A percentile compares a stretch with the other conserved stretches of the same genome.
Conservation (phyloP, 2,329 filamentous ascomycete genomes). For the Gyromitra esculenta region DNA sequence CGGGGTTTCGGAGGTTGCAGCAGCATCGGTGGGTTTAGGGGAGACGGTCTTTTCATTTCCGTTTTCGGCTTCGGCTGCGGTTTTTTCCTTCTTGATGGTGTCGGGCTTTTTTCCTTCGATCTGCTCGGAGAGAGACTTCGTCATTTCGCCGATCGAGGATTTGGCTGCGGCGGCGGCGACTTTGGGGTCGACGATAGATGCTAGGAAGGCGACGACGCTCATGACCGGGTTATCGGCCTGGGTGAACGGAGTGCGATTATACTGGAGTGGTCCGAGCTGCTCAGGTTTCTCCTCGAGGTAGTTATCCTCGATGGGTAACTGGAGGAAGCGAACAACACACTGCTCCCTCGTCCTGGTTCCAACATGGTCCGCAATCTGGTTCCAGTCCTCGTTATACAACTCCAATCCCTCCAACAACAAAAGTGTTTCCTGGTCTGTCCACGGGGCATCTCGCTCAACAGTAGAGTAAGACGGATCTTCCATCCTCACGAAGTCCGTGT, state of each 20-base stretch:
- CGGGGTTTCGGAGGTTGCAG: constrained; percentile 35
- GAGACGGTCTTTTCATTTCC: constrained; percentile 43
- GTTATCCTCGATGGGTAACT: constrained; percentile 96
- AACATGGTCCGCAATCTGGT: constrained; percentile 89
- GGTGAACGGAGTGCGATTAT: constrained; percentile 72
- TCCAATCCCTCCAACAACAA: constrained; percentile 90
- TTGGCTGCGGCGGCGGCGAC: constrained; percentile 91
- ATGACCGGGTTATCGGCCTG: constrained; percentile 96
- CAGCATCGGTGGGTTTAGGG: constrained; percentile 35
- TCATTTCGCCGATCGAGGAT: constrained; percentile 86
- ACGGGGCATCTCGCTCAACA: constrained; percentile 85
- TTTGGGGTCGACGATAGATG: constrained; percentile 86
- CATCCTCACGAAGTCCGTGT: constrained; percentile 84
- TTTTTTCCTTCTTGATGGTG: constrained; percentile 38
- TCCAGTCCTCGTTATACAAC: constrained; percentile 95
- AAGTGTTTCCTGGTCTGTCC: constrained; percentile 91
- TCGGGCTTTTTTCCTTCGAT: constrained; percentile 54
- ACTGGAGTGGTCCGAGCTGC: constrained; percentile 75
- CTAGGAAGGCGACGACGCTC: constrained; percentile 94
- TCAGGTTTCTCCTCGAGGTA: constrained; percentile 84
- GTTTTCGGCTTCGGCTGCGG: constrained; percentile 33
- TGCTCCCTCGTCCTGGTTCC: constrained; percentile 91
- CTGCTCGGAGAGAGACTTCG: constrained; percentile 69
- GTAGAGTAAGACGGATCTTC: constrained; percentile 86
- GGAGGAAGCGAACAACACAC: constrained; percentile 94